A percentile compares a stretch with the other conserved stretches of the same genome.
These are phyloP conservation scores for Articulospora tetracladia DNA, from an alignment of 495 filamentous ascomycete genomes.

Conservation along the genomic window DNA sequence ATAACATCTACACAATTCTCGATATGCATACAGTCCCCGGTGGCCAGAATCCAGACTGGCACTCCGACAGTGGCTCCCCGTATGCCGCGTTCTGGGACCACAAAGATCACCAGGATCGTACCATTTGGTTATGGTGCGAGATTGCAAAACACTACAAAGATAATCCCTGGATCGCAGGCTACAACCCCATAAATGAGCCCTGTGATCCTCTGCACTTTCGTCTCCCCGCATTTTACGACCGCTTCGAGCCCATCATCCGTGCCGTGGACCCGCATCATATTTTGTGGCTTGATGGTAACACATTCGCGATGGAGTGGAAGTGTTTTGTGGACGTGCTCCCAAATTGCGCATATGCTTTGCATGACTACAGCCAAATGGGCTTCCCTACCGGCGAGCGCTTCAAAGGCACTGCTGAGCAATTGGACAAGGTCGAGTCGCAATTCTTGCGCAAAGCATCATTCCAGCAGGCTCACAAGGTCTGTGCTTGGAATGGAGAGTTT, in stretches of 20 bases:
- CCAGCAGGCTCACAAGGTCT: slow-evolving; percentile 47
- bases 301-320: slow-evolving; percentile 53
- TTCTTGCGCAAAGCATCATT: slow-evolving; percentile 55
- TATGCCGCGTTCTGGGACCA: slow-evolving; percentile 64
- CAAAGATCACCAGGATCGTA: slow-evolving; percentile 58
- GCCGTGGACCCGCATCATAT: slow-evolving; percentile 58
- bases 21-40: slow-evolving; percentile 64
- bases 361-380: slow-evolving; percentile 58
- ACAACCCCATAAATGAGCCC: slow-evolving; percentile 66
- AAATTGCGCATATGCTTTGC: slow-evolving; percentile 58
- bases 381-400: slow-evolving; percentile 55
- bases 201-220: slow-evolving; percentile 52
- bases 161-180: slow-evolving; percentile 57
- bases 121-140: slow-evolving; percentile 56
- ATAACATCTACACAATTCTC: slow-evolving; percentile 59
- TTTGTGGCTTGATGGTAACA: slow-evolving; percentile 64
- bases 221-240: slow-evolving; percentile 54
- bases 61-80: slow-evolving; percentile 50
- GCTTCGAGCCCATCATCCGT: slow-evolving; percentile 54
- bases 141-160: slow-evolving; percentile 51
- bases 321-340: slow-evolving; percentile 27
- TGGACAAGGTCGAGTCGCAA: slow-evolving; percentile 39
- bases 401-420: slow-evolving; percentile 48
- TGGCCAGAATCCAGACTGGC: slow-evolving; percentile 65
- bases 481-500: slow-evolving; percentile 67